These are phyloP conservation scores for Chlorophyllum brunneum DNA, from an alignment of 768 basidiomycete genomes.

Conservation along the genomic window DNA sequence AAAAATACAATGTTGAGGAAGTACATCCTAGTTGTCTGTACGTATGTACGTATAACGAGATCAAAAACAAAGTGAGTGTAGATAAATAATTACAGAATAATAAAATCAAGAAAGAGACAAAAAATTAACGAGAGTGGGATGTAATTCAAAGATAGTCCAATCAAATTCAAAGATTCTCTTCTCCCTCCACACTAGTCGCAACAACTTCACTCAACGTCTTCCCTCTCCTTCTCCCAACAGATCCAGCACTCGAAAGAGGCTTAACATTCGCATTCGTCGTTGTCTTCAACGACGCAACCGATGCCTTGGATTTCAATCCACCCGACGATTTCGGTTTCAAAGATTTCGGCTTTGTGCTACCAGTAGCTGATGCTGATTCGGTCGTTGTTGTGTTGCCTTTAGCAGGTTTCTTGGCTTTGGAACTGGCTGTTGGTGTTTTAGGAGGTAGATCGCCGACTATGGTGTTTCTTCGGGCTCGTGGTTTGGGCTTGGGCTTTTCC, in stretches of 20 bases:
- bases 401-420: background rate
- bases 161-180: background rate
- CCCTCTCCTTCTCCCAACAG: constrained; percentile 1
- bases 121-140: background rate
- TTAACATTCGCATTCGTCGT: background rate
- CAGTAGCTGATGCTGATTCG: background rate
- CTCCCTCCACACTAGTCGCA: constrained; percentile 12
- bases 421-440: constrained; percentile 1
- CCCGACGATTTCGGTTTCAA: constrained; percentile 6
- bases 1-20: no score
- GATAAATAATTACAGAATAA: constrained; percentile 1
- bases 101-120: background rate
- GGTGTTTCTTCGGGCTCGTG: constrained; percentile 6
- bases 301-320: constrained; percentile 6
- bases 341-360: background rate
- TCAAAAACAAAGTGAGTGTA: background rate
- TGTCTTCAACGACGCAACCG: constrained; percentile 2
- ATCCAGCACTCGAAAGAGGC: background rate
- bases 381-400: background rate
- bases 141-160: background rate
- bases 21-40: background rate
- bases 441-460: background rate
- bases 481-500: constrained; percentile 5
- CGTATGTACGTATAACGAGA: background rate
- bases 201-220: constrained; percentile 14